Conservation (phyloP, 495 filamentous ascomycete species). For the Neurospora hispaniola region DNA sequence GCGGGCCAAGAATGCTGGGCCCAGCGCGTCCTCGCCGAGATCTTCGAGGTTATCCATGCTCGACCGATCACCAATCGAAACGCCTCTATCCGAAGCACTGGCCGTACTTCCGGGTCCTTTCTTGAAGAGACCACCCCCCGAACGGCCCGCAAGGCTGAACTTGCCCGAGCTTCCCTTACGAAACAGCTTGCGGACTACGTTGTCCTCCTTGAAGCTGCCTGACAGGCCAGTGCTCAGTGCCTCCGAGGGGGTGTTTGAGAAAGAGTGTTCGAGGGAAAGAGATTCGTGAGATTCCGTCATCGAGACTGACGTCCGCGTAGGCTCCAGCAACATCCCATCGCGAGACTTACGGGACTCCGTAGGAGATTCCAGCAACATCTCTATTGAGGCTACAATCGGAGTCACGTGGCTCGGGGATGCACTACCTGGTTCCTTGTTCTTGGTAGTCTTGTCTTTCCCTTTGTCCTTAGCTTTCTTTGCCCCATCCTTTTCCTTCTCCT, state of each 20-base stretch:
- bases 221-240: conserved; percentile 33
- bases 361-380: conserved; percentile 38
- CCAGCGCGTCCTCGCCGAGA: conserved; percentile 24
- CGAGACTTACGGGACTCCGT: conserved; percentile 52
- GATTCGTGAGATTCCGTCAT: conserved; percentile 57
- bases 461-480: conserved; percentile 20
- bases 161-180: conserved; percentile 73
- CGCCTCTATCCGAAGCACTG: conserved; percentile 35
- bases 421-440: conserved; percentile 17
- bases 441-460: conserved; percentile 20
- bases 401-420: conserved; percentile 12
- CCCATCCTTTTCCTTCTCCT: conserved; percentile 25
- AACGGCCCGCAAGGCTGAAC: conserved; percentile 56
- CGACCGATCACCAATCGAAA: conserved; percentile 27
- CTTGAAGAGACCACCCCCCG: conserved; percentile 50
- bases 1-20: conserved; percentile 18
- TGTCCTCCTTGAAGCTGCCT: conserved; percentile 34
- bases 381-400: conserved; percentile 5
- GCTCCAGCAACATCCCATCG: conserved; percentile 35
- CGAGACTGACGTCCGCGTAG: conserved; percentile 49
- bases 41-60: conserved; percentile 40
- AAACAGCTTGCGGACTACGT: conserved; percentile 58
- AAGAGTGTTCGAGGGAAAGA: conserved; percentile 50
- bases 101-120: conserved; percentile 43
- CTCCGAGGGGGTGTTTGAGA: conserved; percentile 57